These are phyloP conservation scores for Russula sp. DNA, from an alignment of 768 basidiomycete genomes.

Conservation along the genomic window DNA sequence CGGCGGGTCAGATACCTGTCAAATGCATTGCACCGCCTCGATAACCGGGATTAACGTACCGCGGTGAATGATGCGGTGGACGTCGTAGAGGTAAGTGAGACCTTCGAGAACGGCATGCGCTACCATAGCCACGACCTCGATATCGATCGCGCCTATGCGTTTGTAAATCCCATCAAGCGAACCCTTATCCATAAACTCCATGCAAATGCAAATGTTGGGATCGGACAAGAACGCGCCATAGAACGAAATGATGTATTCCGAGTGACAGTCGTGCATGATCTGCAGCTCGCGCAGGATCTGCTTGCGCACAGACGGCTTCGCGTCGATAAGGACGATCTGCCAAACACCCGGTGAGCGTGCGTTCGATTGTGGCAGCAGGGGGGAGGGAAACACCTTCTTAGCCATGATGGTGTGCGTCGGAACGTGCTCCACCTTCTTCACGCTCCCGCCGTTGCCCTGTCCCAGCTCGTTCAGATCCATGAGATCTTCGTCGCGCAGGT, in stretches of 20 bases:
- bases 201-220: conserved; percentile 98
- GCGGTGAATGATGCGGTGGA: conserved; percentile 96
- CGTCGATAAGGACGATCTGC: conserved; percentile 93
- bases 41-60: conserved; percentile 47
- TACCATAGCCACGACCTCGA: conserved; percentile 88
- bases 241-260: conserved; percentile 92
- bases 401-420: conserved; percentile 95
- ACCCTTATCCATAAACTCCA: conserved; percentile 95
- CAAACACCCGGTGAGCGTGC: not conserved
- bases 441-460: conserved; percentile 95
- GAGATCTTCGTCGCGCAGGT: conserved; percentile 84
- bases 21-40: not conserved
- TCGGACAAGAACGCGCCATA: conserved; percentile 95
- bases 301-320: conserved; percentile 92
- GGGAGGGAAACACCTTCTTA: conserved; percentile 65
- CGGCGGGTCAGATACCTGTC: not conserved
- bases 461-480: conserved; percentile 89
- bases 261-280: conserved; percentile 98
- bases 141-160: conserved; percentile 87
- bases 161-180: conserved; percentile 95
- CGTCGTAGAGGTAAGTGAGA: conserved; percentile 94
- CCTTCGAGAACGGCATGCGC: conserved; percentile 95
- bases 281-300: conserved; percentile 97
- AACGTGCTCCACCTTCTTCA: conserved; percentile 90
- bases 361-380: too few species aligned